Evolutionary conservation across 2,329 filamentous ascomycete species (phyloP).

Genomic region (Epichloe amarillans): DNA sequence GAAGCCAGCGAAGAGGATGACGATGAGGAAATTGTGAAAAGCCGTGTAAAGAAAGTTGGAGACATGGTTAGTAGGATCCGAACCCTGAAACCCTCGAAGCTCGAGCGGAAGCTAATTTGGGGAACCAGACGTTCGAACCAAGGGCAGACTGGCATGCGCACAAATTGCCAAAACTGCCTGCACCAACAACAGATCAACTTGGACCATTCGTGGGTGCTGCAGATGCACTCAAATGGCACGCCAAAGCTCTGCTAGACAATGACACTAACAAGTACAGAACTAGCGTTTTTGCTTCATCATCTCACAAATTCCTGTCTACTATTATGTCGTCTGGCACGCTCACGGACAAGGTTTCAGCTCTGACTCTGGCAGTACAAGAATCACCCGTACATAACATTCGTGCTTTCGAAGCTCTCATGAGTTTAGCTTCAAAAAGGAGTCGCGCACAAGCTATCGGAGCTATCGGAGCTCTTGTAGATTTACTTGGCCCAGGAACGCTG

Average conservation of each 20-base stretch:
- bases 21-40: conserved; percentile 15
- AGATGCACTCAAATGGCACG: conserved; percentile 51
- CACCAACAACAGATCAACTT: conserved; percentile 30
- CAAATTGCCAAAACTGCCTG: conserved; percentile 29
- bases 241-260: conserved; percentile 58
- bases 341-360: conserved; percentile 88
- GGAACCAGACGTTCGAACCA: conserved; percentile 39
- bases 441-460: conserved; percentile 86
- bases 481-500: conserved; percentile 78
- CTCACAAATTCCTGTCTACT: conserved; percentile 89
- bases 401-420: conserved; percentile 72
- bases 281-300: conserved; percentile 66
- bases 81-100: not conserved
- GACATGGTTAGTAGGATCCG: conserved; percentile 20
- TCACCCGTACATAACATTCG: conserved; percentile 88
- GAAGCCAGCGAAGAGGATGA: conserved; percentile 19
- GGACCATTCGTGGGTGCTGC: conserved; percentile 30
- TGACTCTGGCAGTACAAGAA: conserved; percentile 90
- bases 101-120: conserved; percentile 19
- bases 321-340: conserved; percentile 96
- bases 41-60: conserved; percentile 15
- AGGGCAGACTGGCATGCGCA: conserved; percentile 43
- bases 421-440: conserved; percentile 81
- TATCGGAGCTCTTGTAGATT: conserved; percentile 85
- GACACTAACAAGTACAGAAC: conserved; percentile 66